Percentiles rank a stretch among this genome's conserved stretches.
phyloP scores from a whole-genome alignment of 441 rosid genomes.

The Gossypium davidsonii region DNA sequence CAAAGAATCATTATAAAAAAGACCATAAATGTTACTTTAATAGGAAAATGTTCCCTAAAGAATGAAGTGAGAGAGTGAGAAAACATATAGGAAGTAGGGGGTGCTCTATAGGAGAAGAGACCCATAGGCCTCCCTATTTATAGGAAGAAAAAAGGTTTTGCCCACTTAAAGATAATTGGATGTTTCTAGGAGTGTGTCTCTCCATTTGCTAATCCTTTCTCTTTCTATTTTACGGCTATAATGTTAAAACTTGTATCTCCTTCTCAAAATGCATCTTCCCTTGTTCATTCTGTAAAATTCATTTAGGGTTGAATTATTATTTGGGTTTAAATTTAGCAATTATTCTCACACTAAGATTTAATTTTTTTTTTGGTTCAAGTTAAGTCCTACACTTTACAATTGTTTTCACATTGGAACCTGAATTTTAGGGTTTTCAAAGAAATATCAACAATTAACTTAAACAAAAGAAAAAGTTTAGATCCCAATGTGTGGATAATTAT shows the following conservation, averaged over 20 bases:
- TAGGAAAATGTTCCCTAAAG: neutral
- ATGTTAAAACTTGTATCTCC: too few relatives aligned
- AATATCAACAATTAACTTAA: too few relatives aligned
- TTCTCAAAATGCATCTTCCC: too few relatives aligned
- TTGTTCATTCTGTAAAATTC: too few relatives aligned
- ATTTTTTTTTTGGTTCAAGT: too few relatives aligned
- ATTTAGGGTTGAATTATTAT: too few relatives aligned
- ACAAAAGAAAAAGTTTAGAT: too few relatives aligned
- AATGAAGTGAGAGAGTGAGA: neutral
- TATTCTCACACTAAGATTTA: too few relatives aligned
- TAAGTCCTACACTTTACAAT: too few relatives aligned
- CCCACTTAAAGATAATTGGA: neutral
- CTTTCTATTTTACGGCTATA: neutral
- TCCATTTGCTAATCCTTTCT: neutral
- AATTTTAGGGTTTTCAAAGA: too few relatives aligned
- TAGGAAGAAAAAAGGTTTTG: neutral
- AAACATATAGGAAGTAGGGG: neutral
- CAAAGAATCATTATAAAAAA: neutral
- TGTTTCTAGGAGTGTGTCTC: neutral
- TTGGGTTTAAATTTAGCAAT: too few relatives aligned
- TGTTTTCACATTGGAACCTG: fast-evolving
- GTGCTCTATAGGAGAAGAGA: neutral
- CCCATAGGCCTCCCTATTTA: conserved; percentile 8
- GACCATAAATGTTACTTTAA: neutral
- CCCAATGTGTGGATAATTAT: too few relatives aligned